Evolutionary conservation across 306 rosid genomes (phyloP).

Genomic region (Acacia acuminata): DNA sequence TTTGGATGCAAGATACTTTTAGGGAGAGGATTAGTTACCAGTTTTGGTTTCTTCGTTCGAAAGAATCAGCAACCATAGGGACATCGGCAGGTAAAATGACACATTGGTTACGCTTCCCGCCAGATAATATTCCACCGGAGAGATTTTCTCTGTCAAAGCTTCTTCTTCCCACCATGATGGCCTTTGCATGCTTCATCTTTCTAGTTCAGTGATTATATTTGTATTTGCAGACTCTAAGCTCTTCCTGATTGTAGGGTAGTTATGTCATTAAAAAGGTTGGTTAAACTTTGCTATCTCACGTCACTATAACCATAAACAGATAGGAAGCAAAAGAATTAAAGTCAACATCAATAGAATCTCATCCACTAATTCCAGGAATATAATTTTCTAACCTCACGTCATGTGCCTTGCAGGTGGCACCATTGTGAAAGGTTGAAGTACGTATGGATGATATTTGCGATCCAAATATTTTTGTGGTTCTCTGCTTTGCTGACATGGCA

Average conservation of each 20-base stretch:
- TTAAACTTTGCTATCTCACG: conserved; percentile 46
- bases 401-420: conserved; percentile 55
- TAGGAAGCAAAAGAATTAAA: conserved; percentile 13
- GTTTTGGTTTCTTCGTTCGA: conserved; percentile 56
- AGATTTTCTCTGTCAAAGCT: conserved; percentile 33
- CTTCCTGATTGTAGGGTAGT: conserved; percentile 23
- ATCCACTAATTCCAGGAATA: conserved; percentile 35
- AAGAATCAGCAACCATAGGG: conserved; percentile 51
- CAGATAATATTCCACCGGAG: conserved; percentile 24
- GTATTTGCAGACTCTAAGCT: conserved; percentile 9
- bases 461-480: background rate
- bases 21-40: conserved; percentile 52
- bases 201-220: background rate
- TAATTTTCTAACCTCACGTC: background rate
- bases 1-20: background rate
- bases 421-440: conserved; percentile 55
- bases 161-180: conserved; percentile 33
- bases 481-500: background rate
- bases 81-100: conserved; percentile 44
- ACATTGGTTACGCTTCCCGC: conserved; percentile 45
- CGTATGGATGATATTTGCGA: background rate
- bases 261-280: conserved; percentile 62
- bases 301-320: conserved; percentile 33
- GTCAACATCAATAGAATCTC: conserved; percentile 30
- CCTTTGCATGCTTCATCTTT: conserved; percentile 42